Base-by-base conservation (phyloP, 139 green algal species). In the Chlamydomonas sp. region DNA sequence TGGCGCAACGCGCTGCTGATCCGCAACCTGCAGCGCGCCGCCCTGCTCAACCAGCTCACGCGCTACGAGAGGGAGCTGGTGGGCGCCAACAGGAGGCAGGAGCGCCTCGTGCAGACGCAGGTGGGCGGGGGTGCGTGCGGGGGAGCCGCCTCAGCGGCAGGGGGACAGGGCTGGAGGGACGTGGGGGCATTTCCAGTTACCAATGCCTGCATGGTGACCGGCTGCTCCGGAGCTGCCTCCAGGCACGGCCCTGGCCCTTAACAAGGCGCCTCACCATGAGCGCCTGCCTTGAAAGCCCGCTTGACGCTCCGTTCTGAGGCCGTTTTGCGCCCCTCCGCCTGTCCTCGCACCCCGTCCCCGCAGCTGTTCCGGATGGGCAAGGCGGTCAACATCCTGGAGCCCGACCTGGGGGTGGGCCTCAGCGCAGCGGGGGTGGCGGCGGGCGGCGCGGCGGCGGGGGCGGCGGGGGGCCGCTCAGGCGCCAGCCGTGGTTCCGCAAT, bases 1-100 rank as follows among this genome's bases (percentile, higher is more conserved):
- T 90, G 86, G 86, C 86, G 86, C 63, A 90, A 72, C 63, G 61
- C 72, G 58, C 69, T 90, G 80, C 72, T 86, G 86, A 80, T 90
- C 3, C 80, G 86, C 59, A 63, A 64, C 18, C 63, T 83, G 86
- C 86, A 90, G 86, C 86, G 74, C 20, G 31, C 77, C 1, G 80
- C 76, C 4, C 68, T 90, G 71, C 86, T 83, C 79, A 85, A 86
- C 78, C 73, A 90, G 67, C 58, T 90, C 18, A 83, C 79, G 59
- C 72, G 79, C 20, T 63, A 78, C 49, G 86, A 90, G 80, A 18
- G 64, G 61, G 81, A 81, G 72, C 20, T 90, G 6, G 71, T 90
- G 15, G 57, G 8, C 5, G 16, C 18, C 31, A 85, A 85, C 72
- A 80, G 68, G 69, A 18, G 69, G 17, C 18, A 73, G 63, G 69